Conservation (phyloP, 2,329 filamentous ascomycete species). For the Sphaerulina populicola region DNA sequence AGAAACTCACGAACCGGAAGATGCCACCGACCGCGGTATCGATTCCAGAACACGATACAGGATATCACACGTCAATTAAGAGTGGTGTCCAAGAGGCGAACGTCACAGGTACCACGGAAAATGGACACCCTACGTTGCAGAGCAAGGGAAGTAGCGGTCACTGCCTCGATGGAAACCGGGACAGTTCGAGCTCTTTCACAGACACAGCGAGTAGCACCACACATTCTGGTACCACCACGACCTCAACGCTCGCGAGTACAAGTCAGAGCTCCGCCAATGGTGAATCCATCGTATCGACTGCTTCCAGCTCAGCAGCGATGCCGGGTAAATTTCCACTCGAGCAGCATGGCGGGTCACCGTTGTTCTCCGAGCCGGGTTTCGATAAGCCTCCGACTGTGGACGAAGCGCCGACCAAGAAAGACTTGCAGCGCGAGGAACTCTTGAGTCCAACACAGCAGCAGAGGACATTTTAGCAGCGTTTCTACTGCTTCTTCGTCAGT, state of each 20-base stretch:
- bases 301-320: slow-evolving; percentile 8
- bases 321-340: slow-evolving; percentile 6
- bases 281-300: background rate
- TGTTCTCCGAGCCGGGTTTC: slow-evolving; percentile 10
- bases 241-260: slow-evolving; percentile 5
- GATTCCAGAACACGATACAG: slow-evolving; percentile 19
- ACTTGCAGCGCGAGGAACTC: background rate
- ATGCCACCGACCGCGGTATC: slow-evolving; percentile 29
- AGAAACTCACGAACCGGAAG: slow-evolving; percentile 25
- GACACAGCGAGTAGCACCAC: background rate
- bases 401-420: slow-evolving; percentile 14
- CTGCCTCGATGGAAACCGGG: slow-evolving; percentile 4
- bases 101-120: background rate
- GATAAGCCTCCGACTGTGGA: slow-evolving; percentile 10
- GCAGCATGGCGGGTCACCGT: slow-evolving; percentile 1
- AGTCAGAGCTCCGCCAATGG: background rate
- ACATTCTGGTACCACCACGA: slow-evolving; percentile 14
- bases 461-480: slow-evolving; percentile 4
- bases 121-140: background rate
- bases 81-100: background rate
- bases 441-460: slow-evolving; percentile 6
- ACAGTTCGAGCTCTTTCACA: slow-evolving; percentile 3
- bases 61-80: slow-evolving; percentile 12
- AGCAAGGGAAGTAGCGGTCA: slow-evolving; percentile 14
- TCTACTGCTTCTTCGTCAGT: slow-evolving; percentile 1